These are phyloP conservation scores for Exsudoporus floridanus DNA, from an alignment of 1,284 basidiomycete genomes.

Conservation along the genomic window DNA sequence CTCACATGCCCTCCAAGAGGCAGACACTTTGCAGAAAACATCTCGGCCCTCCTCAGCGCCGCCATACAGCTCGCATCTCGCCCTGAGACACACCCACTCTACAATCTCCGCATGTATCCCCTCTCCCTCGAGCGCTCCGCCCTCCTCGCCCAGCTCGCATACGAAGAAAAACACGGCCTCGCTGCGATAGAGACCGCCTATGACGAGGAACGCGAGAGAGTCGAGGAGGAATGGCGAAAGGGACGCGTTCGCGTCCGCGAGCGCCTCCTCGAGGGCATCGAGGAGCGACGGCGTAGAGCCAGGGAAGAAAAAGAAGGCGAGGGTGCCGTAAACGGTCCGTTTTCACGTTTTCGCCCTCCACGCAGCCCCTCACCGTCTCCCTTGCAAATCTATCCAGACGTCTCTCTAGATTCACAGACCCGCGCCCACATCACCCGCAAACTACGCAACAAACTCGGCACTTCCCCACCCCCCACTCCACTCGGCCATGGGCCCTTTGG, in stretches of 20 bases:
- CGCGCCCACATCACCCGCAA: conserved; percentile 79
- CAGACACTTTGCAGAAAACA: conserved; percentile 54
- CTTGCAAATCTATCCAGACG: conserved; percentile 43
- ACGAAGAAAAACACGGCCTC: conserved; percentile 63
- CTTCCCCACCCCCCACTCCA: conserved; percentile 62
- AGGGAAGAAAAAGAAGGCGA: conserved; percentile 82
- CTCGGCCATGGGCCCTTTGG: conserved; percentile 37
- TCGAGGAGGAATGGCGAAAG: conserved; percentile 76
- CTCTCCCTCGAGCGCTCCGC: conserved; percentile 73
- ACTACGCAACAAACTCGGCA: conserved; percentile 71
- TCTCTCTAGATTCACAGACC: conserved; percentile 67
- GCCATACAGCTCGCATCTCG: conserved; percentile 61
- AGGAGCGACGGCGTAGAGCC: conserved; percentile 70
- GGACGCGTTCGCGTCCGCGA: conserved; percentile 71
- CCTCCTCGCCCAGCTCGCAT: conserved; percentile 57
- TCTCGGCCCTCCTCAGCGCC: conserved; percentile 52
- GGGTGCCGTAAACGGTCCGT: conserved; percentile 60
- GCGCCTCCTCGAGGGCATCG: conserved; percentile 76
- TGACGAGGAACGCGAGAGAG: conserved; percentile 70
- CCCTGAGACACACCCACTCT: conserved; percentile 62
- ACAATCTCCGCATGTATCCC: conserved; percentile 68
- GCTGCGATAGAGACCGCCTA: conserved; percentile 65
- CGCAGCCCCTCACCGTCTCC: conserved; percentile 6
- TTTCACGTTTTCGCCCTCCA: neutral
- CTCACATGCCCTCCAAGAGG: conserved; percentile 37